Conservation (phyloP, 108 stramenopile species). For the Nitzschia sp. region DNA sequence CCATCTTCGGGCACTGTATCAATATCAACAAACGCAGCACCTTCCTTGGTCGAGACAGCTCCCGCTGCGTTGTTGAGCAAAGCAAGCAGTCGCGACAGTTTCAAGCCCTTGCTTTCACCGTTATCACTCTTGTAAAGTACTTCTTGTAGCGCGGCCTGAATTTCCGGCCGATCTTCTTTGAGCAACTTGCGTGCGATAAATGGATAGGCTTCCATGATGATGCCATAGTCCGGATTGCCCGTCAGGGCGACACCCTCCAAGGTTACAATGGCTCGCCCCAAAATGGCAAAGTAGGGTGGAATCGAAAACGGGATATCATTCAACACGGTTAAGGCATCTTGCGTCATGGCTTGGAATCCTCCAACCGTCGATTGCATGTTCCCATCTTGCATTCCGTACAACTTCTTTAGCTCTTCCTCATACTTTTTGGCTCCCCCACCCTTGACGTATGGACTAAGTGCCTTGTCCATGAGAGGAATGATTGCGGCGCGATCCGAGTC, state of each 20-base stretch:
- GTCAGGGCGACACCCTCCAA: conserved; percentile 89
- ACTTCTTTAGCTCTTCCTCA: conserved; percentile 74
- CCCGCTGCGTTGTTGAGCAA: conserved; percentile 87
- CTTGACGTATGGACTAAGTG: conserved; percentile 87
- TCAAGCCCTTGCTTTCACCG: conserved; percentile 49
- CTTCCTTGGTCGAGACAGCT: conserved; percentile 61
- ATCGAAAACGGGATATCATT: conserved; percentile 90
- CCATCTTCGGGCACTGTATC: conserved; percentile 85
- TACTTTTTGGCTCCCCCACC: conserved; percentile 92
- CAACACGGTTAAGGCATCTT: conserved; percentile 87
- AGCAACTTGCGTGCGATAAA: conserved; percentile 88
- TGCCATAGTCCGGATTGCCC: conserved; percentile 83
- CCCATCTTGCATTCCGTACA: conserved; percentile 86
- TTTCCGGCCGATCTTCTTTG: conserved; percentile 74
- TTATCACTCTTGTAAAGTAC: conserved; percentile 68
- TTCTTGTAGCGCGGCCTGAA: conserved; percentile 83
- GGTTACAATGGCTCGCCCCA: conserved; percentile 87
- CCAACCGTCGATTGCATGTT: conserved; percentile 68
- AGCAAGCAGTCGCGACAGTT: conserved; percentile 72
- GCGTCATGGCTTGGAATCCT: conserved; percentile 83
- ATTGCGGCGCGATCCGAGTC: conserved; percentile 79
- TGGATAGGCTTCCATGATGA: conserved; percentile 89
- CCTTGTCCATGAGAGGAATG: conserved; percentile 92
- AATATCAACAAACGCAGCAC: conserved; percentile 85
- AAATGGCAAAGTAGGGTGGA: conserved; percentile 84